Base-by-base conservation (phyloP, 345 rosid species). In the Citropsis articulata region DNA sequence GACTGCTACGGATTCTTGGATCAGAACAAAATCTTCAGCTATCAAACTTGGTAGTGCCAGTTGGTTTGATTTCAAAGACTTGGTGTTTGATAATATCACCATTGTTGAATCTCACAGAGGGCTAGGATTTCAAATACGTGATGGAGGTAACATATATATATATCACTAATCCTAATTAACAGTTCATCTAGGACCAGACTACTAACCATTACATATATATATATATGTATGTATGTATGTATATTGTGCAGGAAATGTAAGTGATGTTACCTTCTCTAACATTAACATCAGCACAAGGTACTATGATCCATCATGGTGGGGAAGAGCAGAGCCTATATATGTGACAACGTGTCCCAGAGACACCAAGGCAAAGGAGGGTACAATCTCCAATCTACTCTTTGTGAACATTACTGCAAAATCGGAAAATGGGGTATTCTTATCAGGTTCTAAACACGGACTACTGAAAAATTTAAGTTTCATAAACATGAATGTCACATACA, bases 21-120 rank as follows among this genome's bases (percentile, higher is more conserved):
- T 95, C 48, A 87, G 92, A 25, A 93, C 99, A 24, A 95, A 95
- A 85, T 93, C 99, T 77, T 92, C 97, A 0, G 98, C 98, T 2
- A 92, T 95, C 85, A 95, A 95, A 84, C 87, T 95, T 31, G 98
- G 98, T n/a, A 95, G 99, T 18, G 98, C 96, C 36, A 93, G 93
- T 77, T 92, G 85, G 90, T 95, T 84, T 19, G 91, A 92, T 14
- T 89, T 95, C 83, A 90, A 90, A 81, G 80, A 81, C 69, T 87
- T 95, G 55, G 36, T 87, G 66, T 95, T 95, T 69, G 90, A 95
- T 82, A 93, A 93, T 79, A 91, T 95, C 77, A 95, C 92, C 21
- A 93, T 93, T 19, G 89, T 83, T 9, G 90, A 95, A 79, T 95
- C 99, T 65, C 98, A 93, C 63, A 84, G 99, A 76, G 99, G 99